These are phyloP conservation scores for Eragrostis nindensis DNA, from an alignment of 176 grass and related monocot genomes.

Conservation along the genomic window DNA sequence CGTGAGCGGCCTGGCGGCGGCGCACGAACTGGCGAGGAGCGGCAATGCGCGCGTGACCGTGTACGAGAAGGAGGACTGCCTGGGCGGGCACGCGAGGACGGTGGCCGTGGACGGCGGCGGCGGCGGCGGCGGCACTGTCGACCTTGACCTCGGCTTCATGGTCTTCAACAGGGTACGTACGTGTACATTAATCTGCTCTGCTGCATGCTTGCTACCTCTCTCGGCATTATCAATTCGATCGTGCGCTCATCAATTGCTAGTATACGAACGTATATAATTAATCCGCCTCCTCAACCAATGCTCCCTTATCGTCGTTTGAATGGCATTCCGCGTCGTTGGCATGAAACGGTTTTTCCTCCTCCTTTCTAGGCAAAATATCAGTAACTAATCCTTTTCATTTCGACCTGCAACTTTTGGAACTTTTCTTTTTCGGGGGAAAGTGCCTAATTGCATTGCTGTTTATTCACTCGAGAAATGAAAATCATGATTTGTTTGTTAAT, in stretches of 20 bases:
- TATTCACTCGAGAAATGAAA: too few species aligned
- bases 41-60: conserved; percentile 50
- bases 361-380: not conserved
- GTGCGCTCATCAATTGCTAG: too few species aligned
- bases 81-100: conserved; percentile 81
- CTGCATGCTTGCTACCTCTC: too few species aligned
- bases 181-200: too few species aligned
- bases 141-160: conserved; percentile 88
- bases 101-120: conserved; percentile 46
- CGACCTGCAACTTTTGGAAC: too few species aligned
- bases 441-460: too few species aligned
- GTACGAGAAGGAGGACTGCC: conserved; percentile 76
- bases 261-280: too few species aligned
- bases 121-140: conserved; percentile 19
- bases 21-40: conserved; percentile 51
- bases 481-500: too few species aligned
- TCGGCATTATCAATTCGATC: too few species aligned
- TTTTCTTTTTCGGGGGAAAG: too few species aligned
- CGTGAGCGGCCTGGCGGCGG: conserved; percentile 70
- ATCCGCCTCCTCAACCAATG: too few species aligned
- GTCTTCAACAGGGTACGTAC: conserved; percentile 75
- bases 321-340: not conserved
- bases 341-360: not conserved
- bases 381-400: not conserved
- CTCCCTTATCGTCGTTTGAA: too few species aligned